A percentile compares a stretch with the other conserved stretches of the same genome.
Evolutionary conservation across 2,329 filamentous ascomycete genomes (phyloP).

Genomic region (Venturia carpophila): DNA sequence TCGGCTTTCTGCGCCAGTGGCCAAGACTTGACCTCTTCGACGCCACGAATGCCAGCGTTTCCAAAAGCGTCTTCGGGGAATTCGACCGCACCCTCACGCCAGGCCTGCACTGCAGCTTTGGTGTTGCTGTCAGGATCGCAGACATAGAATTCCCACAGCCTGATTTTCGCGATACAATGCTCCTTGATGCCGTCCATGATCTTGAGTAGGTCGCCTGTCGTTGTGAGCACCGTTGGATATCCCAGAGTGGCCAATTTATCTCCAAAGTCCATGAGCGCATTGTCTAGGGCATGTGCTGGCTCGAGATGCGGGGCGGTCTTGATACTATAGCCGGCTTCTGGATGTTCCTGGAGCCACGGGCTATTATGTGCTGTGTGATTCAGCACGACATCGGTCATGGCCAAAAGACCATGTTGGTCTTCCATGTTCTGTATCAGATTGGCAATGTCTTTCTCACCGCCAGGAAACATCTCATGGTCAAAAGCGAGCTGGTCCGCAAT

Average conservation of each 20-base stretch:
- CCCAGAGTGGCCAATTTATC: constrained; percentile 57
- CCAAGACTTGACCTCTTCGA: constrained; percentile 48
- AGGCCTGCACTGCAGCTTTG: constrained; percentile 61
- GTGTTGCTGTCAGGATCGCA: constrained; percentile 69
- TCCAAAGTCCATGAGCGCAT: constrained; percentile 59
- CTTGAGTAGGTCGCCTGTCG: constrained; percentile 61
- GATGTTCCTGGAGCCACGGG: constrained; percentile 87
- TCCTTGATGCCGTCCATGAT: constrained; percentile 81
- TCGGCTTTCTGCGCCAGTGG: constrained; percentile 51
- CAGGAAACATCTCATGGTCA: constrained; percentile 73
- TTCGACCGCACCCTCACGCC: constrained; percentile 54
- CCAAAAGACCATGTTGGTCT: constrained; percentile 72
- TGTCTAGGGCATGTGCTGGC: constrained; percentile 66
- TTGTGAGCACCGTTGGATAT: constrained; percentile 66
- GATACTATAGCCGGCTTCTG: constrained; percentile 91
- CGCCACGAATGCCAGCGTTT: constrained; percentile 40
- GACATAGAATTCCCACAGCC: constrained; percentile 90
- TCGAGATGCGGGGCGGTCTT: constrained; percentile 71
- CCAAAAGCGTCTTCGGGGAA: constrained; percentile 48
- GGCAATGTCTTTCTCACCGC: constrained; percentile 73
- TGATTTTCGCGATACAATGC: constrained; percentile 66
- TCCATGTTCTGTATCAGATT: constrained; percentile 75
- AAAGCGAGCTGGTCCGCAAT: constrained; percentile 87
- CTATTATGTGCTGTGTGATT: constrained; percentile 97
- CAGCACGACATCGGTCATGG: constrained; percentile 91